phyloP scores from a whole-genome alignment of 768 basidiomycete species.

The Tricholomella constricta region DNA sequence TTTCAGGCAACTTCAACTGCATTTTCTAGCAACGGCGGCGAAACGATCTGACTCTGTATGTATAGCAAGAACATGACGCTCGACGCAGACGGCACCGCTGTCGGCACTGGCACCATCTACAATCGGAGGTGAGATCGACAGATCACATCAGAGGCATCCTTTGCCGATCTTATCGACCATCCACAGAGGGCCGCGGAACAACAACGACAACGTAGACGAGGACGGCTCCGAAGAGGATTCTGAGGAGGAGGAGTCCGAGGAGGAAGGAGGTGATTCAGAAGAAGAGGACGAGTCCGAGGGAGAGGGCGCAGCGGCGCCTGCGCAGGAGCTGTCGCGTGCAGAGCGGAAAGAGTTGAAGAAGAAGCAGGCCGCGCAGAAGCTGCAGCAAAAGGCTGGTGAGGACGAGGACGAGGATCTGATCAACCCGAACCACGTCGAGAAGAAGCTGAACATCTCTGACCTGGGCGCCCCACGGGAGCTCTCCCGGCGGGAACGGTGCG shows the following conservation, averaged over 20 bases:
- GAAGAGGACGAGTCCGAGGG: constrained; percentile 41
- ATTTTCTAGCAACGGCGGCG: not conserved
- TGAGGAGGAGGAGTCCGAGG: constrained; percentile 42
- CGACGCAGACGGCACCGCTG: constrained; percentile 59
- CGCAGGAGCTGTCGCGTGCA: constrained; percentile 65
- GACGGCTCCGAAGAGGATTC: constrained; percentile 30
- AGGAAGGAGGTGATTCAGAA: no score
- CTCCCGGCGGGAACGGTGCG: constrained; percentile 66
- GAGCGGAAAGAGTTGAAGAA: constrained; percentile 85
- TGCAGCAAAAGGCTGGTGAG: constrained; percentile 41
- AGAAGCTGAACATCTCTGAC: constrained; percentile 78
- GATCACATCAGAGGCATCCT: not conserved
- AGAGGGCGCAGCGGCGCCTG: constrained; percentile 38
- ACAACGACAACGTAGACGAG: constrained; percentile 45
- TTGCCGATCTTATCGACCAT: constrained; percentile 8
- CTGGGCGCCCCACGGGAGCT: constrained; percentile 64
- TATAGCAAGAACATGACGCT: constrained; percentile 60
- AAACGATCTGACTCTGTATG: not conserved
- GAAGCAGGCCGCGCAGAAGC: constrained; percentile 61
- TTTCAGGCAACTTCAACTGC: constrained; percentile 60
- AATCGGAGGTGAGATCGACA: constrained; percentile 42
- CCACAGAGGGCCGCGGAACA: constrained; percentile 18
- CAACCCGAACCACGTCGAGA: constrained; percentile 77
- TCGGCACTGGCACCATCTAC: constrained; percentile 38
- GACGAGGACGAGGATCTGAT: constrained; percentile 71